Conservation (phyloP, 1,284 basidiomycete genomes). For the Paramarasmius palmivorus region DNA sequence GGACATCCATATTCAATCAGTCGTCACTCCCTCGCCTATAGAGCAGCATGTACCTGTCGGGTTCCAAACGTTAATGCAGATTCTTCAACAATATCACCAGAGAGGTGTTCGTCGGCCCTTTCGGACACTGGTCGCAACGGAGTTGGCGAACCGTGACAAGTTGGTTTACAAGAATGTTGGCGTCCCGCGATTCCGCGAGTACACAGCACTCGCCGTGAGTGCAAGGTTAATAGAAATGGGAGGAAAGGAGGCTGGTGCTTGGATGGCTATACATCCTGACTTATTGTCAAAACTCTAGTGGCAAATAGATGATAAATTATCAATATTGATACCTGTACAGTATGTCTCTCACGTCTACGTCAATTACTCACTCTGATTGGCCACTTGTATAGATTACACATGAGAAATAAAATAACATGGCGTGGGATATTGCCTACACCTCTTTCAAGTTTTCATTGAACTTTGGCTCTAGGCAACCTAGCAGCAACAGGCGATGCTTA, state of each 20-base stretch:
- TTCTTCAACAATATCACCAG: slow-evolving; percentile 23
- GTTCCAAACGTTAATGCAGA: slow-evolving; percentile 14
- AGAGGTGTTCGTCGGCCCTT: slow-evolving; percentile 34
- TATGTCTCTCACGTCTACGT: no score
- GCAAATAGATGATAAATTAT: no score
- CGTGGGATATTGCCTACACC: no score
- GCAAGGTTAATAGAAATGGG: slow-evolving; percentile 49
- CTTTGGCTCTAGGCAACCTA: no score
- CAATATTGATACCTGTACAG: no score
- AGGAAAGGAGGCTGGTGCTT: slow-evolving; percentile 38
- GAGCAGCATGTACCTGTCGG: not conserved
- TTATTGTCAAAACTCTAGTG: slow-evolving; percentile 21
- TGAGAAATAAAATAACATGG: no score
- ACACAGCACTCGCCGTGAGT: slow-evolving; percentile 43
- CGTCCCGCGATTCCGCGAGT: slow-evolving; percentile 44
- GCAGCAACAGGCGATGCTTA: no score
- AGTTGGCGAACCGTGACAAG: slow-evolving; percentile 34
- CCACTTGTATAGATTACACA: no score
- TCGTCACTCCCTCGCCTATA: not conserved
- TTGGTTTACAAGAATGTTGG: slow-evolving; percentile 43
- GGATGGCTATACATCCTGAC: slow-evolving; percentile 45
- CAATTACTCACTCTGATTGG: no score
- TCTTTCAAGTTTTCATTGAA: no score
- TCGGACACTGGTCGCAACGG: slow-evolving; percentile 39
- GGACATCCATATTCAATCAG: no score